Base-by-base conservation (phyloP, 208 protist genomes). In the Zelonia costaricensis region DNA sequence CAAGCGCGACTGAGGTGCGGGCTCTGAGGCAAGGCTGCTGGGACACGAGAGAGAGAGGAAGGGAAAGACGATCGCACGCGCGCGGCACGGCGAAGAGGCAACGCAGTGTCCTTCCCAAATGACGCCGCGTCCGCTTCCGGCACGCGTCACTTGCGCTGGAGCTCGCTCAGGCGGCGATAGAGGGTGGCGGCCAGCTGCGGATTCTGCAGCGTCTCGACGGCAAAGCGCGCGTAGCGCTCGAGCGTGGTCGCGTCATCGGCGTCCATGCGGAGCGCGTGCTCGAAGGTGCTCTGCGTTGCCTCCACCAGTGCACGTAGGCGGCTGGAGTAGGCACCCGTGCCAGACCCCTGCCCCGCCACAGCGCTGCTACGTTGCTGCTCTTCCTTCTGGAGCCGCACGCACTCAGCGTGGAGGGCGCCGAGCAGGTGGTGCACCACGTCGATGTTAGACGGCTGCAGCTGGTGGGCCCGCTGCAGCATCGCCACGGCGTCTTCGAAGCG, bases 191-290 rank as follows among this genome's bases (percentile, higher is more conserved):
- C 82, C 2, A 89, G 63, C 15, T 45, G 47, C 13, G 70, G 61
- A 39, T 93, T 74, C 22, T 82, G 73, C 54, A 93, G 68, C 22
- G 81, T 77, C 28, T 77, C 65, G 15, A 86, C 66, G 16, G 83
- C 82, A 60, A 93, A 93, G 48, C 77, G 70, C 28, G 78, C 84
- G 54, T 93, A 93, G 42, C 65, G 66, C 57, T 82, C 72, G 22
- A 93, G 55, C 16, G 74, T 80, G 1, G 58, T 27, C 18, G 53
- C 38, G 53, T 90, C 73, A 12, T 43, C 35, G 9, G 75, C 65
- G 31, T 88, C 80, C 39, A 83, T 61, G 16, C 63, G 16, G 15
- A 81, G 15, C 13, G 76, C 53, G 12, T 58, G 53, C 46, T 90
- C 83, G 39, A 88, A 88, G 44, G 66, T 61, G 22, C 82, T 51